Conservation (phyloP, 345 rosid species). For the Eucalyptus albens region DNA sequence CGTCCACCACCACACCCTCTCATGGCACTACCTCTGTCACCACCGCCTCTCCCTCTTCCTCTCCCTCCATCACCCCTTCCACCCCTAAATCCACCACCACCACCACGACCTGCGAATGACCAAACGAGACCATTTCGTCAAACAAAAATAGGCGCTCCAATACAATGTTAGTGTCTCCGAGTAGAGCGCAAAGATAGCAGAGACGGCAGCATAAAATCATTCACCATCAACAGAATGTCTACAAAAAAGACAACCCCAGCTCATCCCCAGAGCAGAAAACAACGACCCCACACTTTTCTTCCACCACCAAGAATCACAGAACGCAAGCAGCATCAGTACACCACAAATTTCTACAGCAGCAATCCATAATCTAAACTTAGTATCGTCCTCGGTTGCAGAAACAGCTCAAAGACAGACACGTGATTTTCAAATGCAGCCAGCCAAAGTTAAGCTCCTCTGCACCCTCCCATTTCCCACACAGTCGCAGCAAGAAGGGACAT, state of each 20-base stretch:
- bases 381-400: neutral
- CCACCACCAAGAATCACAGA: neutral
- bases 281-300: neutral
- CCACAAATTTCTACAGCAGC: neutral
- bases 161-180: neutral
- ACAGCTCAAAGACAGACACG: neutral
- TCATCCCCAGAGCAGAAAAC: neutral
- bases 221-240: neutral
- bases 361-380: neutral
- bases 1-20: conserved; percentile 13
- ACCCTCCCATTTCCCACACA: neutral
- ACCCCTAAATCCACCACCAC: conserved; percentile 25
- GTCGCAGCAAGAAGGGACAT: neutral
- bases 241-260: neutral
- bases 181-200: neutral
- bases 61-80: conserved; percentile 34
- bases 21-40: conserved; percentile 22
- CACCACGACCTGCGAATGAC: conserved; percentile 22
- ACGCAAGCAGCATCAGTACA: neutral
- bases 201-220: neutral
- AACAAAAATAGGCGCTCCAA: neutral
- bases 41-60: conserved; percentile 20
- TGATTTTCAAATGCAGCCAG: neutral
- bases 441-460: neutral
- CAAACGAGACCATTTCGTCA: neutral